Percentiles rank a stretch among this genome's conserved stretches.
phyloP scores from a whole-genome alignment of 345 rosid species.

The Microcos paniculata region DNA sequence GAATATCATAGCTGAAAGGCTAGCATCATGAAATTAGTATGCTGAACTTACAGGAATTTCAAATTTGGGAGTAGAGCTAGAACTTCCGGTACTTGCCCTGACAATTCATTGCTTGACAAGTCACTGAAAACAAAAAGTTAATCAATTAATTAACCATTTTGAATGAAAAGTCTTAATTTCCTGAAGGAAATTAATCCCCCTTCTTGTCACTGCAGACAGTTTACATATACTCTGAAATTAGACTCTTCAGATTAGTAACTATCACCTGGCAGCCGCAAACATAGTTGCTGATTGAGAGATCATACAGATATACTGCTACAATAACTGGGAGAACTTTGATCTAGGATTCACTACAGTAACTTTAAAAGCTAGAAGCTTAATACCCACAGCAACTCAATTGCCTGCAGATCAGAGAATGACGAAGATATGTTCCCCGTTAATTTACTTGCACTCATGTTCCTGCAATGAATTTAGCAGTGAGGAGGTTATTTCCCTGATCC shows the following conservation, averaged over 20 bases:
- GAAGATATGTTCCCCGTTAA: constrained; percentile 24
- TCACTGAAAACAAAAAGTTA: constrained; percentile 20
- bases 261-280: not conserved
- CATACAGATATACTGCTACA: not conserved
- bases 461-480: not conserved
- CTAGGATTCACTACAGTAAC: not conserved
- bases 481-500: not conserved
- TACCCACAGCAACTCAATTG: constrained; percentile 30
- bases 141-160: not conserved
- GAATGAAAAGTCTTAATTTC: not conserved
- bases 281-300: not conserved
- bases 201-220: not conserved
- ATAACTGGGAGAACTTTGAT: not conserved
- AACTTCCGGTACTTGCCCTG: constrained; percentile 31
- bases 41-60: constrained; percentile 29
- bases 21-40: not conserved
- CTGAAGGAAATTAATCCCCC: not conserved
- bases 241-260: too few species aligned
- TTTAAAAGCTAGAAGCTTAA: not conserved
- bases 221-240: not conserved
- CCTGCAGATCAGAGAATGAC: constrained; percentile 20
- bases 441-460: constrained; percentile 37
- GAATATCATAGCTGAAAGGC: too few species aligned
- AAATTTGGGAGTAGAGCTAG: constrained; percentile 22
- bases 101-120: constrained; percentile 34